Evolutionary conservation across 352 stramenopile genomes (phyloP).

Genomic region (Globisporangium apiculatum): DNA sequence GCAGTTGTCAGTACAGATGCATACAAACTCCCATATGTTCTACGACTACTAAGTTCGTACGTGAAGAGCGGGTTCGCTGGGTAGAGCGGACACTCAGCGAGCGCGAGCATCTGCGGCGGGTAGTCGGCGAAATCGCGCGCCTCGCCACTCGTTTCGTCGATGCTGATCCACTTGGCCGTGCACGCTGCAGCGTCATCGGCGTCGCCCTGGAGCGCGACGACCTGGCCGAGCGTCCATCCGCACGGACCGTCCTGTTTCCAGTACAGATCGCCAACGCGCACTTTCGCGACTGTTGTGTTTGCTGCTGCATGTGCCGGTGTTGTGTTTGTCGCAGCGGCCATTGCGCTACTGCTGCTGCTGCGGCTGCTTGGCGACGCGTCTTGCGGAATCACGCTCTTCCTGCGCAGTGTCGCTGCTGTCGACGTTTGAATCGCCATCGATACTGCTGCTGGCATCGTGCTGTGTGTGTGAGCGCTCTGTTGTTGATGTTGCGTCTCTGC

Average conservation of each 20-base stretch:
- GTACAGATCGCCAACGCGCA: constrained; percentile 75
- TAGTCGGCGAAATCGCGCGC: constrained; percentile 14
- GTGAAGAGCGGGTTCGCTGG: constrained; percentile 67
- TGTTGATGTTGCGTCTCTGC: background rate
- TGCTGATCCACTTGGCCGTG: constrained; percentile 30
- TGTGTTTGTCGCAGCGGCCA: background rate
- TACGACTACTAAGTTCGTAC: constrained; percentile 5
- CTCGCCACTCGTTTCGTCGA: constrained; percentile 66
- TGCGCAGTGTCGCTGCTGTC: background rate
- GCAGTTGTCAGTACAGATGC: background rate
- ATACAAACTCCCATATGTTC: background rate
- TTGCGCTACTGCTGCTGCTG: constrained; percentile 3
- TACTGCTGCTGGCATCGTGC: background rate
- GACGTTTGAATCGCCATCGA: background rate
- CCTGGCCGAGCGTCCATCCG: constrained; percentile 64
- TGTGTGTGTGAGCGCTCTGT: background rate
- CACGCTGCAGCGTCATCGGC: constrained; percentile 12
- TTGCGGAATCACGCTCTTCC: background rate
- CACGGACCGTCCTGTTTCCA: constrained; percentile 65
- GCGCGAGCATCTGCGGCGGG: constrained; percentile 30
- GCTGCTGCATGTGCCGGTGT: background rate
- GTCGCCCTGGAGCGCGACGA: constrained; percentile 35
- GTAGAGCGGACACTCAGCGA: constrained; percentile 43
- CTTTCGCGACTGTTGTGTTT: background rate
- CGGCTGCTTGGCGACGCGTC: constrained; percentile 1